These are phyloP conservation scores for Vitis amurensis DNA, from an alignment of 164 flowering plant species.

Conservation along the genomic window DNA sequence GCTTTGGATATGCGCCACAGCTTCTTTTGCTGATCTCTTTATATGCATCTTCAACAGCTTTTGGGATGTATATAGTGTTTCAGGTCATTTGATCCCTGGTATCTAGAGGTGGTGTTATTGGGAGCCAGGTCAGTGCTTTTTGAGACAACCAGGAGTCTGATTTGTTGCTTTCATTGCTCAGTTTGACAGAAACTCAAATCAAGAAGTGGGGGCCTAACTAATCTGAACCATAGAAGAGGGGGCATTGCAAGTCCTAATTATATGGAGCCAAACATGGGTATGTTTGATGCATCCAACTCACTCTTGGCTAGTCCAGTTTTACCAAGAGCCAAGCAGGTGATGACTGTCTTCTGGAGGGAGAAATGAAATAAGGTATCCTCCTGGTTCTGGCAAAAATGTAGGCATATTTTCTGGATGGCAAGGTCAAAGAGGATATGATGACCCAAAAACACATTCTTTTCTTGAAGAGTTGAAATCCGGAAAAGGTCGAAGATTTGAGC, in stretches of 20 bases:
- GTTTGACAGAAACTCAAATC: constrained; percentile 36
- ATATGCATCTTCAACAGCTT: constrained; percentile 61
- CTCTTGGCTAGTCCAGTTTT: constrained; percentile 63
- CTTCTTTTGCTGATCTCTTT: constrained; percentile 54
- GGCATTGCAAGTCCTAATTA: constrained; percentile 34
- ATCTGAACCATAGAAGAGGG: constrained; percentile 39
- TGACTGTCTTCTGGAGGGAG: constrained; percentile 38
- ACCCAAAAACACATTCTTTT: constrained; percentile 53
- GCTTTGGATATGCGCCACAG: constrained; percentile 49
- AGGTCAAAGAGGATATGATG: constrained; percentile 62
- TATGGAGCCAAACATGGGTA: constrained; percentile 58
- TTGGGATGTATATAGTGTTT: constrained; percentile 43
- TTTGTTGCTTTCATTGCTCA: constrained; percentile 27
- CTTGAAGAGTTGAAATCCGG: constrained; percentile 84
- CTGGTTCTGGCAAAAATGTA: constrained; percentile 41
- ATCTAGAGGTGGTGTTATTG: constrained; percentile 24
- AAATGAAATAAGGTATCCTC: constrained; percentile 53
- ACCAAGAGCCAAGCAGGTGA: constrained; percentile 64
- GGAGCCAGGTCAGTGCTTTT: constrained; percentile 27
- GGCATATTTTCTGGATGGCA: constrained; percentile 62
- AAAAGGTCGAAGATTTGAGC: constrained; percentile 61
- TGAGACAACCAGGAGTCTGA: constrained; percentile 15
- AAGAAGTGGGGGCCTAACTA: constrained; percentile 32
- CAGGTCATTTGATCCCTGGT: constrained; percentile 41
- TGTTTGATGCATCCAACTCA: constrained; percentile 53